These are phyloP conservation scores for Pseudozyma thailandica DNA, from an alignment of 1,284 basidiomycete species.

Conservation along the genomic window DNA sequence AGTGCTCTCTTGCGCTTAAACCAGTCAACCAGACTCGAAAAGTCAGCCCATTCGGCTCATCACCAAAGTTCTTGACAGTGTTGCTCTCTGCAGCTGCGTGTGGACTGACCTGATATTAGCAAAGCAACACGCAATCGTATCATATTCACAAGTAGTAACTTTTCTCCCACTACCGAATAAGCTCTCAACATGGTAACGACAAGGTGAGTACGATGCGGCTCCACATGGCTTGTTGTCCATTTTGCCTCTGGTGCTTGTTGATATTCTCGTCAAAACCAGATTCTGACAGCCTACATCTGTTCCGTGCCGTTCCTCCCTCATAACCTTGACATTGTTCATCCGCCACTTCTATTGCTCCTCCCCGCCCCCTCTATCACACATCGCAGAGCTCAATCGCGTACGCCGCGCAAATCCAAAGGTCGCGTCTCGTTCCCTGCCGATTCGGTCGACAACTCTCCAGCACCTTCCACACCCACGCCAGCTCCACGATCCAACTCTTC, in stretches of 20 bases:
- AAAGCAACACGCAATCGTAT: slow-evolving; percentile 20
- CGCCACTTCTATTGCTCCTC: background rate
- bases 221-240: too few species aligned
- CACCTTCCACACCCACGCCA: slow-evolving; percentile 34
- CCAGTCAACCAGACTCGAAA: slow-evolving; percentile 1
- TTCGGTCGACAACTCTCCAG: slow-evolving; percentile 37
- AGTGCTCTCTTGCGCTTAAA: background rate
- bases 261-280: background rate
- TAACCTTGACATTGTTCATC: background rate
- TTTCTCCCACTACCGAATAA: background rate
- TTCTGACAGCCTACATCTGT: background rate
- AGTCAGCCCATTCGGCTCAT: slow-evolving; percentile 30
- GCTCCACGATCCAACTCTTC: slow-evolving; percentile 32
- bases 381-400: slow-evolving; percentile 39
- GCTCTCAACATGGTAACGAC: slow-evolving; percentile 37
- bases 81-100: background rate
- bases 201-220: slow-evolving; percentile 19
- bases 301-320: background rate
- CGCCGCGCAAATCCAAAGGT: slow-evolving; percentile 33
- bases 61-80: too few species aligned
- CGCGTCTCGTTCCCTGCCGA: slow-evolving; percentile 33
- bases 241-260: too few species aligned
- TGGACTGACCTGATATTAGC: slow-evolving; percentile 7
- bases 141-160: background rate
- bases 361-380: background rate